Conservation (phyloP, 257 asterid genomes). For the Thymus mandschuricus region DNA sequence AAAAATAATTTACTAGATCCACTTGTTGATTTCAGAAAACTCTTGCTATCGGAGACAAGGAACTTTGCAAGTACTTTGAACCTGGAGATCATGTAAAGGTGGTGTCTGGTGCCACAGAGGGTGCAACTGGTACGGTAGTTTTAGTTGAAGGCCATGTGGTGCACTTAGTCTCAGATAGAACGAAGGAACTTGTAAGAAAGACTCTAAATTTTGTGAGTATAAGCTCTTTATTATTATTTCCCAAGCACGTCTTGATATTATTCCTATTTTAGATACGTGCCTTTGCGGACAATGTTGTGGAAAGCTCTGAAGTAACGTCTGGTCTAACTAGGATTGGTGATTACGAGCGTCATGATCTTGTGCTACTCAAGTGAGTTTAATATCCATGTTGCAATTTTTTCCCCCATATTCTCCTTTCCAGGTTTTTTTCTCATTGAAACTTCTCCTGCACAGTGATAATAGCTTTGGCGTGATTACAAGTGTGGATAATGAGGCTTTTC, state of each 20-base stretch:
- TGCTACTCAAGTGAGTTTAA: slow-evolving; percentile 69
- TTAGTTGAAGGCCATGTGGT: slow-evolving; percentile 94
- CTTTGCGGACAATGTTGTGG: slow-evolving; percentile 91
- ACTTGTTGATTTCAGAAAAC: slow-evolving; percentile 57
- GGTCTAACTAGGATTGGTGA: slow-evolving; percentile 88
- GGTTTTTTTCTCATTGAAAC: slow-evolving; percentile 3
- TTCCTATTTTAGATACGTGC: slow-evolving; percentile 65
- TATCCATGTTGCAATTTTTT: slow-evolving; percentile 8
- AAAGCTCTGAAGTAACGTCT: slow-evolving; percentile 94
- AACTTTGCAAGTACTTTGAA: slow-evolving; percentile 90
- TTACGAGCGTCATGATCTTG: slow-evolving; percentile 95
- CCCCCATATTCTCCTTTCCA: slow-evolving; percentile 4
- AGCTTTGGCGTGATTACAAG: too few relatives aligned
- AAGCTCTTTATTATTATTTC: neutral
- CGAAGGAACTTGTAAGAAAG: slow-evolving; percentile 78
- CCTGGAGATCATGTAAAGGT: slow-evolving; percentile 95
- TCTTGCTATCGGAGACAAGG: slow-evolving; percentile 76
- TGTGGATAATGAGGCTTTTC: too few relatives aligned
- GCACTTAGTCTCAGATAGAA: slow-evolving; percentile 87
- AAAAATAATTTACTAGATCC: slow-evolving; percentile 1
- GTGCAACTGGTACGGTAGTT: slow-evolving; percentile 97
- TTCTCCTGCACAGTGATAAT: too few relatives aligned
- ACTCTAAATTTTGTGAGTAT: slow-evolving; percentile 1
- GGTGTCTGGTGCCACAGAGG: slow-evolving; percentile 86
- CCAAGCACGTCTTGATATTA: slow-evolving; percentile 4